These are phyloP conservation scores for Coelastrella sp. DNA, from an alignment of 139 green algal genomes.

Conservation along the genomic window DNA sequence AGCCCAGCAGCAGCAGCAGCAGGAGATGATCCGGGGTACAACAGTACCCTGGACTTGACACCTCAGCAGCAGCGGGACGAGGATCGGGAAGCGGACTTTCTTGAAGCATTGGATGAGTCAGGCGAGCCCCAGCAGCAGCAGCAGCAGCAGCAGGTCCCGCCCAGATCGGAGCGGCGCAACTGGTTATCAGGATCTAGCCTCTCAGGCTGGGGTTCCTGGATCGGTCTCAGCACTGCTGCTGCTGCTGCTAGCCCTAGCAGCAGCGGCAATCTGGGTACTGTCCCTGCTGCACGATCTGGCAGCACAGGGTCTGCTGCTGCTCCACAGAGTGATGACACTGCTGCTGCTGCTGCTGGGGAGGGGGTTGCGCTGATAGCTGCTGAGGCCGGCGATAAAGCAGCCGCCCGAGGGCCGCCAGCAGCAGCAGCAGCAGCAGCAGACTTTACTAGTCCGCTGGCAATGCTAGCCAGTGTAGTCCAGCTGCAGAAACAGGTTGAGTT, in stretches of 20 bases:
- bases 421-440: neutral
- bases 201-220: neutral
- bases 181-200: neutral
- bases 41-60: no score
- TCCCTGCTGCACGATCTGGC: no score
- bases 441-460: neutral
- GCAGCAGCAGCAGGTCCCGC: neutral
- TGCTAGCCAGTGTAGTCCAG: slow-evolving; percentile 13
- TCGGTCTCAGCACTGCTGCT: neutral
- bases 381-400: neutral
- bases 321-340: neutral
- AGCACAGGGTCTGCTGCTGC: no score
- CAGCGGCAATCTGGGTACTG: neutral
- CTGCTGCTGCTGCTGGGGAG: no score
- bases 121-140: neutral
- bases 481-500: slow-evolving; percentile 15
- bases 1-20: neutral
- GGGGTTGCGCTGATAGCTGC: no score
- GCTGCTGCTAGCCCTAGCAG: neutral
- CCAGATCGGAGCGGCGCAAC: neutral
- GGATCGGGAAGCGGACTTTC: no score
- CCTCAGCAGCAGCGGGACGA: no score
- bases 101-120: neutral
- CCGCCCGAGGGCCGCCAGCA: neutral
- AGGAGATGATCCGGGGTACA: neutral